A percentile compares a stretch with the other conserved stretches of the same genome.
Evolutionary conservation across 345 rosid genomes (phyloP).

Genomic region (Eutrema heterophyllum): DNA sequence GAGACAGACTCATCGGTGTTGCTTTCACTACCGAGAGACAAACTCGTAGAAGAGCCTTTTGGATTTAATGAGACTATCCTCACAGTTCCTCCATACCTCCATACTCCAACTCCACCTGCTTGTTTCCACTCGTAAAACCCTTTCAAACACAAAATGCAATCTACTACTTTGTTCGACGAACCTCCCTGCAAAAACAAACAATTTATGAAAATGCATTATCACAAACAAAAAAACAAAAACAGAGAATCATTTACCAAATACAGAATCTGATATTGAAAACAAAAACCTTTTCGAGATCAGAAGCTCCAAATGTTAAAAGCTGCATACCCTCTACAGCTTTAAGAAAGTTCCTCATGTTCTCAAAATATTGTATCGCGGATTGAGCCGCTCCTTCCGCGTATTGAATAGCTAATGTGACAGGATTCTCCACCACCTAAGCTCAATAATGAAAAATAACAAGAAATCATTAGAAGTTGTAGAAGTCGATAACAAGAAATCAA

Average conservation of each 20-base stretch:
- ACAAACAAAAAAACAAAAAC: no score
- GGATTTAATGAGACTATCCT: constrained; percentile 71
- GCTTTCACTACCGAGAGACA: constrained; percentile 63
- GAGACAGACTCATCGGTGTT: constrained; percentile 79
- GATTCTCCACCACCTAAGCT: constrained; percentile 72
- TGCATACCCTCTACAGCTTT: constrained; percentile 89
- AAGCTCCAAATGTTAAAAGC: constrained; percentile 93
- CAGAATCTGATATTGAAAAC: not conserved
- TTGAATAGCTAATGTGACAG: constrained; percentile 51
- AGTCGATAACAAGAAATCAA: not conserved
- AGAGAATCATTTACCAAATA: not conserved
- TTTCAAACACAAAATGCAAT: constrained; percentile 92
- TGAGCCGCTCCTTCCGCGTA: constrained; percentile 93
- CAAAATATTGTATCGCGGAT: constrained; percentile 95
- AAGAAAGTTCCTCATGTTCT: constrained; percentile 96
- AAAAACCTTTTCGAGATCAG: constrained; percentile 84
- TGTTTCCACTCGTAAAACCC: constrained; percentile 95
- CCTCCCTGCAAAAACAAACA: constrained; percentile 56
- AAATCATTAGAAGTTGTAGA: not conserved
- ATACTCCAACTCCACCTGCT: constrained; percentile 88
- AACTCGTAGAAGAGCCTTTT: constrained; percentile 56
- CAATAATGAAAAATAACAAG: not conserved
- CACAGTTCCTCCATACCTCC: constrained; percentile 98
- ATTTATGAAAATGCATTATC: not conserved
- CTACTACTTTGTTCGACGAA: constrained; percentile 88